Evolutionary conservation across 1,284 basidiomycete species (phyloP), one percentile per base, ranked within the genome.

Genomic region (Sporisorium graminicola): DNA sequence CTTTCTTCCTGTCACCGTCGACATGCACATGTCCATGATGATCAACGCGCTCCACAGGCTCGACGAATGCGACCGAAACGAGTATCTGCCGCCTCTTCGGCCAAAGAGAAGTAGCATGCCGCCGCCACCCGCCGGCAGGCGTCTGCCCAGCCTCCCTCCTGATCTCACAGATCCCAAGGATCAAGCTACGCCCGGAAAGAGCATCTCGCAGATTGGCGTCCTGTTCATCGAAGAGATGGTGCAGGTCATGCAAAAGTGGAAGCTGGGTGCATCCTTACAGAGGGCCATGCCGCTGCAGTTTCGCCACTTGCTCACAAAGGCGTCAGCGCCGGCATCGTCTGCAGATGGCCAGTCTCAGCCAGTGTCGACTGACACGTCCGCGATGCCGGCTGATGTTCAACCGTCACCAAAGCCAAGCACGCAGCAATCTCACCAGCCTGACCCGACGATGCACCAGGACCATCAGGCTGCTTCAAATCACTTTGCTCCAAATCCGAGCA

Each of bases 221-320:
- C 33, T 75, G 22, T 75, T 75, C 24, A 67, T 75, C 43, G 67
- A 66, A 44, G 73, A 75, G 31, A 75, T 75, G 73, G 50, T 63
- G 12, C 73, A 70, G 37, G 73, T 65, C 35, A 75, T 75, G 73
- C 64, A 70, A 20, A 70, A 75, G 46, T 75, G 73, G 73, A 75
- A 75, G 64, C 56, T 75, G 18, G 73, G 63, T 4, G 56, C 44
- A 0, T 75, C 73, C n/a, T 29, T 75, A 22, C 73, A 70, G 20
- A 43, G 73, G 9, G 42, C 35, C 3, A 44, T 73, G n/a, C 64
- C 70, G 18, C 60, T 54, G 22, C 70, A 67, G 8, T 66, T 35
- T n/a, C 60, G 64, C 5, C 51, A 61, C 31, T 49, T 65, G 27
- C 56, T 66, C 16, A 57, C 43, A 27, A 60, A 57, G 29, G 20